A percentile compares a stretch with the other conserved stretches of the same genome.
Evolutionary conservation across 148 eudicot species (phyloP).

Genomic region (Persicaria maculosa): DNA sequence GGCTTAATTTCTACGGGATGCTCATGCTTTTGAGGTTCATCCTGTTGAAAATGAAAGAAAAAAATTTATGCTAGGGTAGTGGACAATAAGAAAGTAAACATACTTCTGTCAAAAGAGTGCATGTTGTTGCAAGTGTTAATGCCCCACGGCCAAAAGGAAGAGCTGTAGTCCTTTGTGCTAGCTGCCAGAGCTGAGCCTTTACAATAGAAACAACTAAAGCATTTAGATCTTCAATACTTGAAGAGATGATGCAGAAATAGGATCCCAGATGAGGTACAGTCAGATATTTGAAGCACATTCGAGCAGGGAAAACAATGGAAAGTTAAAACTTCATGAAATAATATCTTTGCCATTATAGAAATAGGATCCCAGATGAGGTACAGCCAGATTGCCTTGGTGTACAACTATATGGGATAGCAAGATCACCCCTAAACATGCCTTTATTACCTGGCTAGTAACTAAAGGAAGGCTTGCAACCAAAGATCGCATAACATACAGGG

Average conservation of each 20-base stretch:
- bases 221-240: background rate
- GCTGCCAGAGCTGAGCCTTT: constrained; percentile 95
- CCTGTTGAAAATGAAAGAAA: background rate
- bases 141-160: constrained; percentile 99
- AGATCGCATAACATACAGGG: no score
- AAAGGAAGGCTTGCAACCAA: no score
- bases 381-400: no score
- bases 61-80: background rate
- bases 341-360: background rate
- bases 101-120: constrained; percentile 96
- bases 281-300: constrained; percentile 2
- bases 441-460: no score
- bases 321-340: background rate
- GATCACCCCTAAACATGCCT: no score
- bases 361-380: background rate
- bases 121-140: constrained; percentile 82
- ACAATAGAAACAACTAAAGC: constrained; percentile 10
- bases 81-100: constrained; percentile 14
- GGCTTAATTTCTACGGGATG: background rate
- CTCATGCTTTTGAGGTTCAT: background rate
- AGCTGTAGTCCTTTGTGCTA: constrained; percentile 94
- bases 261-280: background rate
- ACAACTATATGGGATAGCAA: no score
- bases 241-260: background rate
- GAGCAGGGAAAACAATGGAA: background rate